Evolutionary conservation across 306 rosid genomes (phyloP), one percentile per base, ranked within the genome.

Genomic region (Rubus idaeus): DNA sequence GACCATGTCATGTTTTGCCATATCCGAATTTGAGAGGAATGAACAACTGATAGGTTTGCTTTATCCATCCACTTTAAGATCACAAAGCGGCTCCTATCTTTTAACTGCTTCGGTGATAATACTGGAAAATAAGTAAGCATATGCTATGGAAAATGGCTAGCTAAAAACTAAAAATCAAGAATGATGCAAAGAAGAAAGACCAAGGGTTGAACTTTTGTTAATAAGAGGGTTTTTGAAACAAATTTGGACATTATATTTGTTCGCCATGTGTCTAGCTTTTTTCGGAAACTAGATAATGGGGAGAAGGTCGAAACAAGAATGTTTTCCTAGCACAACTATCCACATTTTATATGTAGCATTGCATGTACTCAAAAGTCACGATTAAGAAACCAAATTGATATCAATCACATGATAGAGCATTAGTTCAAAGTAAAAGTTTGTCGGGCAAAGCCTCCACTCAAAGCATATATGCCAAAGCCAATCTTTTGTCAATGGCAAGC

Each of bases 391-490:
- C 17, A 77, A 13, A 62, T 52, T 62, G 76, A 86, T 53, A 80
- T 79, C 87, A 44, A 55, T 71, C 63, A 71, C 83, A 74, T 87
- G 74, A 74, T 62, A 82, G 79, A 76, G 80, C 68, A 81, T 81
- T 46, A 70, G 81, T 71, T 73, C 85, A 82, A 50, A 77, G 67
- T 63, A 49, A 68, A 68, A 75, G 76, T 80, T 68, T 79, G 77
- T 41, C 52, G 6, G 56, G 69, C 55, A 41, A 49, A 77, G 77
- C 74, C 83, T 63, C 81, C 96, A 95, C 96, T 88, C 95, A 82
- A 91, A 78, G 98, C 82, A 94, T 84, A 94, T 88, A 80, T 89
- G 86, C 97, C 89, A 86, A 87, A 84, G 46, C 83, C 80, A 67
- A 81, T 44, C 66, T 49, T 30, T 10, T 62, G 75, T 56, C 17